phyloP scores from a whole-genome alignment of 2,329 filamentous ascomycete genomes.

The Aspergillus viridinutans region DNA sequence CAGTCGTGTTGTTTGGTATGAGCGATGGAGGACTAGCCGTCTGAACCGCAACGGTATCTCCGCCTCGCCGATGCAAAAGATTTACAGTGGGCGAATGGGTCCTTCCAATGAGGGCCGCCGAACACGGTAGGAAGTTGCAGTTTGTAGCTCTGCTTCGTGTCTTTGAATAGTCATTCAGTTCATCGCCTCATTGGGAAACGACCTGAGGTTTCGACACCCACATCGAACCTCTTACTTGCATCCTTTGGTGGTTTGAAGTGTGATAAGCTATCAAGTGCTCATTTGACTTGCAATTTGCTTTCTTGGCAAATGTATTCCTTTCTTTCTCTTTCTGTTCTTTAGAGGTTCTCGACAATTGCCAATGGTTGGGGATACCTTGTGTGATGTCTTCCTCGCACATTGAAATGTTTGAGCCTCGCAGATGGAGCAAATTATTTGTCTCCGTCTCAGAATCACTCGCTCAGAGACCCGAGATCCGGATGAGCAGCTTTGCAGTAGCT shows the following conservation, averaged over 20 bases:
- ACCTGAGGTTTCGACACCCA: not conserved
- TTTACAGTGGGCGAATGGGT: constrained; percentile 27
- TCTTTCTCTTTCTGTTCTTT: not conserved
- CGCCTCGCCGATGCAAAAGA: constrained; percentile 19
- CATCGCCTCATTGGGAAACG: not conserved
- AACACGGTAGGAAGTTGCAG: constrained; percentile 13
- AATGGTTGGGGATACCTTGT: not conserved
- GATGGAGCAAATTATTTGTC: not conserved
- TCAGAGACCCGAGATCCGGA: not conserved
- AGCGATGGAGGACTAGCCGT: constrained; percentile 75
- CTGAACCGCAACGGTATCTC: constrained; percentile 30
- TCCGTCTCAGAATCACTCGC: not conserved
- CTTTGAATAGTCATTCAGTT: not conserved
- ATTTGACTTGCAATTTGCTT: not conserved
- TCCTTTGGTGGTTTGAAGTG: not conserved
- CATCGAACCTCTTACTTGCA: not conserved
- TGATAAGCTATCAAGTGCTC: not conserved
- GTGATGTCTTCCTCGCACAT: not conserved
- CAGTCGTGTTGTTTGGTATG: constrained; percentile 90
- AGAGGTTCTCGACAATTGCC: not conserved
- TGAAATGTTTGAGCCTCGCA: not conserved
- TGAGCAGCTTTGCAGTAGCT: not conserved
- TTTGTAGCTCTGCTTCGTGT: not conserved
- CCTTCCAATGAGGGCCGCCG: constrained; percentile 23
- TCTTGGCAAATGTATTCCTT: not conserved